phyloP scores from a whole-genome alignment of 805 yeast genomes.

The Ogataea dorogensis region DNA sequence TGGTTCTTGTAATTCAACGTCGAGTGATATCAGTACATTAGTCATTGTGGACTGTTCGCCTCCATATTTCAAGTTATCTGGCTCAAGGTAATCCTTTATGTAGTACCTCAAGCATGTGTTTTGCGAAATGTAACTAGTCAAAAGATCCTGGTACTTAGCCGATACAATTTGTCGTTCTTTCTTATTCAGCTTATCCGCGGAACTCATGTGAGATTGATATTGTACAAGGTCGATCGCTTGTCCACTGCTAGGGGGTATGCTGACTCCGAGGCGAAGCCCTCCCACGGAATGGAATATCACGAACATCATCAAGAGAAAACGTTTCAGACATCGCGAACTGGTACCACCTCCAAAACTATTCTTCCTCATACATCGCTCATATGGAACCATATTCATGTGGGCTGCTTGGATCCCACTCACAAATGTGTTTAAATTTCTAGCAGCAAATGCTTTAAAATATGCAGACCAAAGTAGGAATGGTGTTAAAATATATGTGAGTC shows the following conservation, averaged over 20 bases:
- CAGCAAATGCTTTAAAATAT: too few species aligned
- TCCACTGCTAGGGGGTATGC: constrained; percentile 14
- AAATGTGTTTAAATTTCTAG: too few species aligned
- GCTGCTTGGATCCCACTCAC: too few species aligned
- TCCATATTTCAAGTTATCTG: constrained; percentile 2
- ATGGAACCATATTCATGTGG: too few species aligned
- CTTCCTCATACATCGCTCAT: too few species aligned
- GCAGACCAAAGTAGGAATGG: too few species aligned
- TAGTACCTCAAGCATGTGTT: constrained; percentile 23
- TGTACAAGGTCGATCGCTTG: constrained; percentile 13
- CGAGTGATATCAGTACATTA: constrained; percentile 24
- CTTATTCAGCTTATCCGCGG: constrained; percentile 7
- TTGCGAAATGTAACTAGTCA: constrained; percentile 12
- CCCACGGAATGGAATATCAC: constrained; percentile 6
- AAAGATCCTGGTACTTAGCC: constrained; percentile 10
- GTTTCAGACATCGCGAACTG: too few species aligned
- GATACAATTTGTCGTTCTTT: constrained; percentile 7
- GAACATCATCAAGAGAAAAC: constrained; percentile 1
- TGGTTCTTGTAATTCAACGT: constrained; percentile 18
- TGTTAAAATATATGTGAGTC: too few species aligned
- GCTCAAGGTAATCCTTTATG: constrained; percentile 13
- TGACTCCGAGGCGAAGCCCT: constrained; percentile 29
- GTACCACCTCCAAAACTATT: too few species aligned
- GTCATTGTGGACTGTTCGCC: constrained; percentile 2
- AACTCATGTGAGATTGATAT: constrained; percentile 12